Base-by-base conservation (phyloP, 2,329 filamentous ascomycete species). In the Pseudogymnoascus sp. region DNA sequence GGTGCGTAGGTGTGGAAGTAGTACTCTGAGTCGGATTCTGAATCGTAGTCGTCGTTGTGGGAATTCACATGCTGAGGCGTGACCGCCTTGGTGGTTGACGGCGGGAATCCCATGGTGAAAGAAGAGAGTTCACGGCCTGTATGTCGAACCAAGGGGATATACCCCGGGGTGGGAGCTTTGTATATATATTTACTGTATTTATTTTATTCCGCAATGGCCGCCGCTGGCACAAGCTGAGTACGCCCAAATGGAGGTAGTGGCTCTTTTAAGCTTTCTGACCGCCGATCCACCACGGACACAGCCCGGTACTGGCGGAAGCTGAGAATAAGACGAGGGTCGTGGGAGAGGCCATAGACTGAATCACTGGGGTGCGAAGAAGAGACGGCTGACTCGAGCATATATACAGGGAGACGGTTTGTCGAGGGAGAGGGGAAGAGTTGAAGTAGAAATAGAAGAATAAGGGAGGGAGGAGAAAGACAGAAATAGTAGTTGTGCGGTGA, bases 1-100 rank as follows among this genome's bases (percentile, higher is more conserved):
- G 85, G 85, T 57, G 84, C 81, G 73, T 88, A 88, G 65, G 84
- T 85, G 63, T 77, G 75, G 61, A 73, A 71, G 68, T 85, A 84
- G 67, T 80, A 78, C 11, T 47, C 40, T 65, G 76, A 76, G 61
- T 80, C 77, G 67, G 80, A 76, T 2, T 58, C 54, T 3, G 35
- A 58, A 37, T 26, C 54, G 54, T 36, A 36, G 1, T 9, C 9
- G 29, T 58, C 29, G 31, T 58, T 15, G 54, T 36, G 15, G 54
- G 15, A 26, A 26, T 58, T 50, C 24, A 50, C 54, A 58, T 35
- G 54, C 24, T 36, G 3, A 0, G 54, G 31, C 31, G 54, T 13
- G 54, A 37, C 3, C 29, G 15, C 41, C 24, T 31, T 50, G 24
- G 41, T 50, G 13, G 41, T 31, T 31, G 41, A 8, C 13, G 24